Percentiles rank a stretch among this genome's conserved stretches.
Evolutionary conservation across 2,329 filamentous ascomycete species (phyloP).

Genomic region (Pyrenophora graminea): DNA sequence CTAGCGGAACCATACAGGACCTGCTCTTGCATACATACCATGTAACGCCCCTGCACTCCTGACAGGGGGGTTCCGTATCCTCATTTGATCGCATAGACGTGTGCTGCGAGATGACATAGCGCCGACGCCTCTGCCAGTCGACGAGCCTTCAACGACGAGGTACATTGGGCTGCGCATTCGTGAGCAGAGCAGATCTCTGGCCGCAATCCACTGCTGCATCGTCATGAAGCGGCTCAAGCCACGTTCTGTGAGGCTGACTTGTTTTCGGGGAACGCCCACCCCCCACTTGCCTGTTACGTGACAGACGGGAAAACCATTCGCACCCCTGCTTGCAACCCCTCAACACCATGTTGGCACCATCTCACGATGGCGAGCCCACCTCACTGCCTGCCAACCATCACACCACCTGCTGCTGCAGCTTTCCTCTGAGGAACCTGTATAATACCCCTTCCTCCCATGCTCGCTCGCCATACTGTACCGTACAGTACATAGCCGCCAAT

Average conservation of each 20-base stretch:
- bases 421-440: neutral
- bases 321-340: constrained; percentile 34
- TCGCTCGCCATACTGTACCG: neutral
- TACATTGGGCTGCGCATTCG: neutral
- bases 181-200: neutral
- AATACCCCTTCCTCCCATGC: neutral
- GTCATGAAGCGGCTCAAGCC: constrained; percentile 13
- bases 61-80: constrained; percentile 19
- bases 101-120: constrained; percentile 28
- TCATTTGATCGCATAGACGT: constrained; percentile 23
- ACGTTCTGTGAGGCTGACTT: constrained; percentile 15
- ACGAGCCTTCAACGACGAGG: constrained; percentile 2
- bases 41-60: constrained; percentile 20
- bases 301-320: constrained; percentile 6
- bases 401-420: neutral
- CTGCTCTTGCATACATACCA: constrained; percentile 7
- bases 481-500: neutral
- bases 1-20: constrained; percentile 25
- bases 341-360: constrained; percentile 35
- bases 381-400: neutral
- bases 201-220: neutral
- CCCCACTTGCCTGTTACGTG: constrained; percentile 39
- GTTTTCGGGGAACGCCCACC: neutral
- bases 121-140: constrained; percentile 1
- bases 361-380: constrained; percentile 18